Evolutionary conservation across 305 asterid genomes (phyloP), one percentile per base, ranked within the genome.

Genomic region (Vinca major): DNA sequence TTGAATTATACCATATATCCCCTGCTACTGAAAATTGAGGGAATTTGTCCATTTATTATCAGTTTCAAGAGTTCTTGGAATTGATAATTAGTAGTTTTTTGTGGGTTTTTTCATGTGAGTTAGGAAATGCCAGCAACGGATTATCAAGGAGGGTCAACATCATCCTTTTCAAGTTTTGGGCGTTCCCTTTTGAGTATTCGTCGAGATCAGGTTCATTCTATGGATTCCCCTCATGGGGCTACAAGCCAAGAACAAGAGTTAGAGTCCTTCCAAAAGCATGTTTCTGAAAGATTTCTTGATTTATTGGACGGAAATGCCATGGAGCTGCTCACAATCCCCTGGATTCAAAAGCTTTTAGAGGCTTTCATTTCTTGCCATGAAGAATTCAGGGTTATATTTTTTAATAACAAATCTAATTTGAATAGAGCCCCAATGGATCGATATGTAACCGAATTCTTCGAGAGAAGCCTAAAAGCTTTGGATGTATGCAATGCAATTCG

Each of bases 401-500:
- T 78, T 19, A 88, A 83, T 75, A 83, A 86, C 74, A 70, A 50
- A 56, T 65, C 58, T 68, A 33, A 17, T 4, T 70, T 88, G 14
- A 80, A 41, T 10, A 88, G 47, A 65, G 75, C 92, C 10, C 96
- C 95, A 0, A 80, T 86, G 90, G 96, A 89, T 56, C 73, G 79
- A 0, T 71, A 75, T 72, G 19, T 88, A 16, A 56, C 76, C 0
- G 99, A 93, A 20, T 91, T 71, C 75, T 93, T 85, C 41, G 97
- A 93, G 63, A 81, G 96, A 73, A 79, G 95, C 41, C 84, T 93
- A 5, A 87, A 91, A 72, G 96, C 95, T 0, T 64, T 93, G 71
- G 99, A 91, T 68, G 89, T 91, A 21, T 91, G 99, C 26, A 93
- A 93, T 56, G 96, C 97, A 1, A 85, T 91, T 58, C 79, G 99